A percentile compares a stretch with the other conserved stretches of the same genome.
Conservation (phyloP, 2,329 filamentous ascomycete species). For the Monosporascus sp. region DNA sequence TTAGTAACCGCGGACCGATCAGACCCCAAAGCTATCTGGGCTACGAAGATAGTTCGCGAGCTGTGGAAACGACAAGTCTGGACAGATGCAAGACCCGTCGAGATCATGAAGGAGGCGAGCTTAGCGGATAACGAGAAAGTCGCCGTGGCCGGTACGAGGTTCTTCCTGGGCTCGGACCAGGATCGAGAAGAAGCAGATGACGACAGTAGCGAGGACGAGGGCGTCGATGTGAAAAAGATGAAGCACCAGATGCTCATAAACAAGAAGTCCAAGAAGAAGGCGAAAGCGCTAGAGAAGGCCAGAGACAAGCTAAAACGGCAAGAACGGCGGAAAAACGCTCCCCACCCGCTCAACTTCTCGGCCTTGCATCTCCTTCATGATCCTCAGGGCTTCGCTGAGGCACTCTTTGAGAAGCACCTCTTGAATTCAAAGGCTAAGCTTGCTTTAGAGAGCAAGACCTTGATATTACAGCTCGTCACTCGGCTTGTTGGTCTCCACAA, state of each 20-base stretch:
- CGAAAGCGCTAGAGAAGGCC: conserved; percentile 73
- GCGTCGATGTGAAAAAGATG: conserved; percentile 71
- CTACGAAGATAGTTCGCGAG: conserved; percentile 90
- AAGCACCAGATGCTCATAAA: conserved; percentile 86
- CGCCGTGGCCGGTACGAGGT: conserved; percentile 77
- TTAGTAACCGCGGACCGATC: conserved; percentile 79
- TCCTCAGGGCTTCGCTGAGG: conserved; percentile 88
- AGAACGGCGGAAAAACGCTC: conserved; percentile 82
- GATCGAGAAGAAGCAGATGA: conserved; percentile 91
- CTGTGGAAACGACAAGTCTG: conserved; percentile 96
- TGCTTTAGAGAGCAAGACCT: conserved; percentile 79
- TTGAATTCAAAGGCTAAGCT: conserved; percentile 82
- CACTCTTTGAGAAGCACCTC: conserved; percentile 83
- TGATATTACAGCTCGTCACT: conserved; percentile 87
- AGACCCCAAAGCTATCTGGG: conserved; percentile 87
- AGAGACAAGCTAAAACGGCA: conserved; percentile 75
- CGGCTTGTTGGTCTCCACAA: conserved; percentile 89
- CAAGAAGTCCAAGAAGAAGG: conserved; percentile 91
- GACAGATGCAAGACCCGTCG: conserved; percentile 91
- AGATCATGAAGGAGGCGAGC: conserved; percentile 93
- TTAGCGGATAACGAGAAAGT: conserved; percentile 92
- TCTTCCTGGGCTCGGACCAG: conserved; percentile 94
- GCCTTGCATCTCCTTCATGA: conserved; percentile 91
- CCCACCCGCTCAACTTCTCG: conserved; percentile 90
- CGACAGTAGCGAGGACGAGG: conserved; percentile 78